A percentile compares a stretch with the other conserved stretches of the same genome.
Conservation (phyloP, 2,329 filamentous ascomycete species). For the Thelonectria olida region DNA sequence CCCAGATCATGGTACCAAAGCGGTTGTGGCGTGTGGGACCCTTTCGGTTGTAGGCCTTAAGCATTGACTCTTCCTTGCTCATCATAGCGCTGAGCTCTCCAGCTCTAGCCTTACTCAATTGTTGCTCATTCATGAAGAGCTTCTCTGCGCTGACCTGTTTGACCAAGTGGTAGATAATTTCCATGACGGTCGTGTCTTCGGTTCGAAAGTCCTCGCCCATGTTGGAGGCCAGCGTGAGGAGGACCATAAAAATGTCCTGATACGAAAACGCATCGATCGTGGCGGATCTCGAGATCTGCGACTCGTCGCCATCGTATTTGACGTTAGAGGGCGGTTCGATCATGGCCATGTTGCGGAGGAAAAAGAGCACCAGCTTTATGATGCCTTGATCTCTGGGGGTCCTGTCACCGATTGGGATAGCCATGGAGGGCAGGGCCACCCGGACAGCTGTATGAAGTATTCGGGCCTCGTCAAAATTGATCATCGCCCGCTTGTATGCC, state of each 20-base stretch:
- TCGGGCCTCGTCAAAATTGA: conserved; percentile 81
- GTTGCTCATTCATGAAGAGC: conserved; percentile 83
- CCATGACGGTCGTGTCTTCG: conserved; percentile 89
- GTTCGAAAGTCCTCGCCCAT: conserved; percentile 93
- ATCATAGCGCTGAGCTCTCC: conserved; percentile 80
- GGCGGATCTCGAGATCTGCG: conserved; percentile 86
- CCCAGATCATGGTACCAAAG: conserved; percentile 97
- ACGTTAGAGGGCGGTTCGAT: conserved; percentile 79
- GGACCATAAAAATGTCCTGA: conserved; percentile 87
- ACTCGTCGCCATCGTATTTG: conserved; percentile 85
- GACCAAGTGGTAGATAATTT: conserved; percentile 90
- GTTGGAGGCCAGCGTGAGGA: conserved; percentile 89
- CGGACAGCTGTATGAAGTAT: conserved; percentile 85
- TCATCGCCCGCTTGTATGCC: conserved; percentile 86
- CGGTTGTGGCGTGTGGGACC: conserved; percentile 89
- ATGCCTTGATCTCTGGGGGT: conserved; percentile 86
- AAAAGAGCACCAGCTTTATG: conserved; percentile 88
- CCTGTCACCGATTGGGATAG: conserved; percentile 78
- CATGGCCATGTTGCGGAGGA: conserved; percentile 88
- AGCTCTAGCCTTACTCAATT: conserved; percentile 73
- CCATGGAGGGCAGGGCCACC: conserved; percentile 86
- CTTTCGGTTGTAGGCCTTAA: conserved; percentile 77
- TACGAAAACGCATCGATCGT: conserved; percentile 89
- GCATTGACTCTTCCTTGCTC: conserved; percentile 85
- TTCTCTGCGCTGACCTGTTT: conserved; percentile 88